Evolutionary conservation across 805 yeast species (phyloP).

Genomic region (Yarrowia sp.): DNA sequence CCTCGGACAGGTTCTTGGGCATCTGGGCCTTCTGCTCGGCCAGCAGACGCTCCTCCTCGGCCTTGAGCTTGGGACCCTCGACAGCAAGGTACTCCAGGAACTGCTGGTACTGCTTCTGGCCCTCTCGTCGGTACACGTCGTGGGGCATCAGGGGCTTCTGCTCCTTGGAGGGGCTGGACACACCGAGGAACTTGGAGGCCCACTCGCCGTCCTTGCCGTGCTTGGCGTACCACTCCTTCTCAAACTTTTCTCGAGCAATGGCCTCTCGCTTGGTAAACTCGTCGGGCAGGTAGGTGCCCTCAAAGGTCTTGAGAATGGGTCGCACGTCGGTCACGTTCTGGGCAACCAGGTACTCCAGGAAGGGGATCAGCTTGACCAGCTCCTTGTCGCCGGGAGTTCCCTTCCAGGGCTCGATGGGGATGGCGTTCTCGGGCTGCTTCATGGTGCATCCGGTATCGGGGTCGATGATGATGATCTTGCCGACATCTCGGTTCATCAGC

Average conservation of each 20-base stretch:
- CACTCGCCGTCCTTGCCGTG: conserved; percentile 56
- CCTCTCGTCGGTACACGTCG: conserved; percentile 89
- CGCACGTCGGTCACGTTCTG: conserved; percentile 87
- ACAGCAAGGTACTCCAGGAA: conserved; percentile 84
- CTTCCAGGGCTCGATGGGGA: conserved; percentile 82
- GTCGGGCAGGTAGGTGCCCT: conserved; percentile 70
- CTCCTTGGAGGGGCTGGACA: conserved; percentile 56
- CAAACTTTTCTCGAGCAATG: conserved; percentile 69
- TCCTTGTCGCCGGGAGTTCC: conserved; percentile 81
- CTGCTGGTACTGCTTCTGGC: conserved; percentile 84
- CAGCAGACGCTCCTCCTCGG: conserved; percentile 54
- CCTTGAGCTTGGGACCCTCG: conserved; percentile 65
- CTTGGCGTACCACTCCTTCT: conserved; percentile 55
- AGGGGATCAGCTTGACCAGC: conserved; percentile 82
- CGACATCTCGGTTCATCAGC: conserved; percentile 87
- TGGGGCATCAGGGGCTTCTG: conserved; percentile 76
- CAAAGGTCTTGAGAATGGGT: conserved; percentile 78
- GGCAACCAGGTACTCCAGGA: conserved; percentile 92
- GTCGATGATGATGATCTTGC: conserved; percentile 81
- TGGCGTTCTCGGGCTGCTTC: conserved; percentile 93
- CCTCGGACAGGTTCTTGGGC: conserved; percentile 36
- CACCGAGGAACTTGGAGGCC: conserved; percentile 69
- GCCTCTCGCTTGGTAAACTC: conserved; percentile 84
- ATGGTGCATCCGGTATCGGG: conserved; percentile 73
- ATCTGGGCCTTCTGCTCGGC: conserved; percentile 58